phyloP scores from a whole-genome alignment of 2,329 filamentous ascomycete genomes.

The Fusarium pininemorale region DNA sequence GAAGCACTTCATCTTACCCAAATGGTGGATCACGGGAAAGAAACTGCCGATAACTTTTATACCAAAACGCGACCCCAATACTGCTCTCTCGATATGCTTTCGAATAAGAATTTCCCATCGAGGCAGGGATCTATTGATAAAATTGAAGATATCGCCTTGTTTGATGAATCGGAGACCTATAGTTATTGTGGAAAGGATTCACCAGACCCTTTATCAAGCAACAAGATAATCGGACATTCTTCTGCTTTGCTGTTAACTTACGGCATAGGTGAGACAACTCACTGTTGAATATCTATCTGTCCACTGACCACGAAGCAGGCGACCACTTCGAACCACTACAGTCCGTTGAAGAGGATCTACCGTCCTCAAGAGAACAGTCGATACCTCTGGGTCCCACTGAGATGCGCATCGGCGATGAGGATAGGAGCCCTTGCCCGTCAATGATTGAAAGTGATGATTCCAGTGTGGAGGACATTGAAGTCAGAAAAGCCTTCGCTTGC shows the following conservation, averaged over 20 bases:
- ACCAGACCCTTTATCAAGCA: accelerated
- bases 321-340: accelerated
- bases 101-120: accelerated
- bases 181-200: accelerated
- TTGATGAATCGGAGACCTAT: neutral
- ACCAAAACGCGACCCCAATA: accelerated
- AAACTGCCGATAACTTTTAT: accelerated
- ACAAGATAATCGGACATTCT: accelerated
- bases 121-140: accelerated
- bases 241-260: accelerated
- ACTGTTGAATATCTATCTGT: accelerated
- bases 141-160: accelerated
- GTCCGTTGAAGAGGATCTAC: no score
- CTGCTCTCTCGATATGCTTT: neutral
- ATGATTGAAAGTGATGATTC: neutral
- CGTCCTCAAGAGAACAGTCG: accelerated
- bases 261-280: accelerated
- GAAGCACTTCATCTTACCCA: neutral
- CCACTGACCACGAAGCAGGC: accelerated
- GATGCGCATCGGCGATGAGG: neutral
- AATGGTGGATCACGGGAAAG: accelerated
- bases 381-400: neutral
- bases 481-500: accelerated
- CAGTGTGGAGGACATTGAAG: neutral
- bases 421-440: neutral